Evolutionary conservation across 306 rosid species (phyloP), one percentile per base, ranked within the genome.

Genomic region (Ormosia emarginata): DNA sequence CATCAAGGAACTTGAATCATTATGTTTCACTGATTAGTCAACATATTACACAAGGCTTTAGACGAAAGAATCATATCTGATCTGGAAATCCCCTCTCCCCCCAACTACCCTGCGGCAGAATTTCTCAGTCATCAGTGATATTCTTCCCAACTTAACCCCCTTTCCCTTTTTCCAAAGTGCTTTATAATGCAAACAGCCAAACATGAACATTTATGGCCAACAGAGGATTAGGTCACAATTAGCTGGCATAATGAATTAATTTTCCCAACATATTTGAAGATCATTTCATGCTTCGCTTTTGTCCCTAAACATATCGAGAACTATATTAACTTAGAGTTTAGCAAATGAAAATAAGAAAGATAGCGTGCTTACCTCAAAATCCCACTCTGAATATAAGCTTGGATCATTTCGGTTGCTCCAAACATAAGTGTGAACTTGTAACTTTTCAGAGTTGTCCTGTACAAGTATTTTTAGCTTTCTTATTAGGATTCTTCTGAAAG

Each of bases 401-500:
- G 97, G 94, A 88, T 95, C 98, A 66, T 79, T 89, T 75, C 11
- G 85, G 86, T 90, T 74, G 82, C 85, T 24, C 99, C 99, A 95
- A 62, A 95, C 89, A 59, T 95, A 95, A 30, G 98, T 24, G 11
- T 77, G 41, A 71, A 85, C 94, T 49, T 2, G 67, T 6, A 90
- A 69, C 18, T 81, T 89, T 78, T 89, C 88, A 13, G 88, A 88
- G 83, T 65, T 88, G 50, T 87, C 94, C 98, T 95, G 90, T 57
- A 86, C 63, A 81, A 66, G 34, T 39, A 59, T 50, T 74, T 50
- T 30, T 4, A 57, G 47, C 37, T 11, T 41, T 52, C 10, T 33
- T 67, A 18, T 39, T 33, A 79, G 53, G 63, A 77, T 67, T 64
- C 29, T 29, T 49, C 2, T 5, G 55, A 66, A 74, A 30, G 63